Evolutionary conservation across 2,329 filamentous ascomycete genomes (phyloP), one percentile per base, ranked within the genome.

Genomic region (Mycosphaerella sp.): DNA sequence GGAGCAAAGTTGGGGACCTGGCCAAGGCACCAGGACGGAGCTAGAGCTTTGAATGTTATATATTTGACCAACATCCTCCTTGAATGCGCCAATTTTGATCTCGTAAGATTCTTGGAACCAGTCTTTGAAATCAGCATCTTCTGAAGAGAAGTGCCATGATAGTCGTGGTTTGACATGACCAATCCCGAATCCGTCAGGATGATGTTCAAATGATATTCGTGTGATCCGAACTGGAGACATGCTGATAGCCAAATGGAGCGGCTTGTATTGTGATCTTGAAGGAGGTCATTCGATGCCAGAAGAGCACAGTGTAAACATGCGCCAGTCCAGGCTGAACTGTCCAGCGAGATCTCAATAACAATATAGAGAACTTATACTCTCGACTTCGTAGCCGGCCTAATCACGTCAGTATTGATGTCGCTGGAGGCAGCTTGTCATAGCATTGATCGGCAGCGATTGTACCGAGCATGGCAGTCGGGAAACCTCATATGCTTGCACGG

Each of bases 71-170:
- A 17, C 13, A 13, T 27, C 21, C 3, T 41, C 36, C 27, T 17
- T 18, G 13, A 9, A n/a, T 7, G 35, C 45, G 41, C 41, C 36
- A 8, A 49, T 37, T 41, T 49, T 18, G 25, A 49, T 14, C 14
- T 49, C 45, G 25, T 41, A 49, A 25, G 45, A 36, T 14, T 14
- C 37, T 14, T 49, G 45, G 14, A 17, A 32, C 45, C 45, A 49
- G 37, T 35, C 16, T 27, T 30, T 34, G 16, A 21, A 36, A 41
- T 32, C 21, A 1, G 35, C 45, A 4, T 35, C 45, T 18, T 32
- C 30, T 32, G 30, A 32, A n/a, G 30, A 32, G 30, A 49, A 49
- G 45, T 25, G 40, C 45, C 45, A 49, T 21, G 45, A 49, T 17
- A 49, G 30, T 16, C 45, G 36, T 18, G 45, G 45, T 4, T 30